phyloP scores from a whole-genome alignment of 1,284 basidiomycete genomes.

The Boletellus deceptivus region DNA sequence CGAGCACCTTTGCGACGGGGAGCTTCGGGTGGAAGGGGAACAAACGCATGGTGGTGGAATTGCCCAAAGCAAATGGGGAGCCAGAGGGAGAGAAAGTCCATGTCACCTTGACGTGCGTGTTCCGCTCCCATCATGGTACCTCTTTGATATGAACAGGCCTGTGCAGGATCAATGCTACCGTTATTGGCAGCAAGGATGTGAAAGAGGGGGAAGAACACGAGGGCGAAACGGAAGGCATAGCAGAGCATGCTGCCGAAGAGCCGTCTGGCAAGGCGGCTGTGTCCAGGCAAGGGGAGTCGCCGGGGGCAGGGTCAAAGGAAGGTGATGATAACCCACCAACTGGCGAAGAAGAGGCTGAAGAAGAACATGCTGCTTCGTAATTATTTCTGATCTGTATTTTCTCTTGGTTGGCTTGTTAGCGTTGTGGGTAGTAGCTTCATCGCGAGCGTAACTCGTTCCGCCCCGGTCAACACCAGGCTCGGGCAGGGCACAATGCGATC shows the following conservation, averaged over 20 bases:
- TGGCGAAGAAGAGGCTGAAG: constrained; percentile 20
- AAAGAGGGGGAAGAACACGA: constrained; percentile 36
- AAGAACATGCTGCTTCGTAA: constrained; percentile 20
- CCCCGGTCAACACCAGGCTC: too few relatives aligned
- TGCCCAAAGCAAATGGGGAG: constrained; percentile 51
- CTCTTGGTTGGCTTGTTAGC: constrained; percentile 7
- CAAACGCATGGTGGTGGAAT: constrained; percentile 63
- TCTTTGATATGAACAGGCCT: constrained; percentile 1
- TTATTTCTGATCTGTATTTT: constrained; percentile 7
- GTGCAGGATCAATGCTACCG: constrained; percentile 71
- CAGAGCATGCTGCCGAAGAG: constrained; percentile 21
- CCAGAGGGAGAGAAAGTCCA: constrained; percentile 60
- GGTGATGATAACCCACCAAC: constrained; percentile 15
- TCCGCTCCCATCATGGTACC: constrained; percentile 1
- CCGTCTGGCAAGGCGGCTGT: constrained; percentile 15
- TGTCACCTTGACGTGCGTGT: constrained; percentile 70
- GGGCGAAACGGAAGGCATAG: constrained; percentile 18
- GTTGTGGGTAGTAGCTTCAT: background rate
- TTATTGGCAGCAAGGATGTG: constrained; percentile 68
- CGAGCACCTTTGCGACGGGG: constrained; percentile 64
- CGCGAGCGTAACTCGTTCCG: too few relatives aligned
- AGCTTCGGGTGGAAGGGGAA: constrained; percentile 81
- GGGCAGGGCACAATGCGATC: too few relatives aligned
- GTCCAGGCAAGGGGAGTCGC: constrained; percentile 12
- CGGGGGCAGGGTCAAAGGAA: constrained; percentile 14